phyloP scores from a whole-genome alignment of 2,329 filamentous ascomycete genomes.

The Dothideomycetes sp. region DNA sequence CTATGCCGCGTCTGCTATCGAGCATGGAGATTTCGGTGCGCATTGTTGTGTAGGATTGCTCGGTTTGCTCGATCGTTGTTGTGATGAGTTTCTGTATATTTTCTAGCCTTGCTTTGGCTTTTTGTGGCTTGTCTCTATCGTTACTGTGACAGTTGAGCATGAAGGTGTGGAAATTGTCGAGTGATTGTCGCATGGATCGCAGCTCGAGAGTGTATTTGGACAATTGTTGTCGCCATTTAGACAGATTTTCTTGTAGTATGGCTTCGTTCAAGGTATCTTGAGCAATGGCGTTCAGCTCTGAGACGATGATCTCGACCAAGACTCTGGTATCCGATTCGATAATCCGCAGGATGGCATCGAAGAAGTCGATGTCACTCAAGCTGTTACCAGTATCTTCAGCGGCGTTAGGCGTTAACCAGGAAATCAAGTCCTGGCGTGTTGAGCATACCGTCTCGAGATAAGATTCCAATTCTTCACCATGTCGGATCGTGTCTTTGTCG shows the following conservation, averaged over 20 bases:
- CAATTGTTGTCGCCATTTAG: background rate
- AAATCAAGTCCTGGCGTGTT: no score
- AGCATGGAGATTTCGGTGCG: conserved; percentile 29
- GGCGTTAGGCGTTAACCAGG: no score
- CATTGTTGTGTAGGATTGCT: conserved; percentile 23
- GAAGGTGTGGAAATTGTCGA: conserved; percentile 7
- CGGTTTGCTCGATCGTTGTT: no score
- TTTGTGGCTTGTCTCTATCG: no score
- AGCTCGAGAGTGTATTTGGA: background rate
- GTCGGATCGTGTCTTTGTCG: no score
- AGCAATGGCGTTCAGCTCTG: background rate
- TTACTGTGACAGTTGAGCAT: no score
- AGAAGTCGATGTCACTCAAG: no score
- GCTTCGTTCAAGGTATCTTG: background rate
- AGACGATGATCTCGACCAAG: background rate
- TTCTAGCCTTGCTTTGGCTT: no score
- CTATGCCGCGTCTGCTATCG: conserved; percentile 23
- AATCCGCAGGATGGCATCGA: background rate
- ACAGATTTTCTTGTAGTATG: background rate
- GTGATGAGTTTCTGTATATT: no score
- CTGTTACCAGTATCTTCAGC: no score
- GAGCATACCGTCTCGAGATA: no score
- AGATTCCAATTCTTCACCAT: no score
- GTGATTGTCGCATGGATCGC: conserved; percentile 1
- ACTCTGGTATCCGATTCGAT: background rate